A percentile compares a stretch with the other conserved stretches of the same genome.
These are phyloP conservation scores for Pythium dissimile DNA, from an alignment of 352 stramenopile genomes.

Conservation along the genomic window DNA sequence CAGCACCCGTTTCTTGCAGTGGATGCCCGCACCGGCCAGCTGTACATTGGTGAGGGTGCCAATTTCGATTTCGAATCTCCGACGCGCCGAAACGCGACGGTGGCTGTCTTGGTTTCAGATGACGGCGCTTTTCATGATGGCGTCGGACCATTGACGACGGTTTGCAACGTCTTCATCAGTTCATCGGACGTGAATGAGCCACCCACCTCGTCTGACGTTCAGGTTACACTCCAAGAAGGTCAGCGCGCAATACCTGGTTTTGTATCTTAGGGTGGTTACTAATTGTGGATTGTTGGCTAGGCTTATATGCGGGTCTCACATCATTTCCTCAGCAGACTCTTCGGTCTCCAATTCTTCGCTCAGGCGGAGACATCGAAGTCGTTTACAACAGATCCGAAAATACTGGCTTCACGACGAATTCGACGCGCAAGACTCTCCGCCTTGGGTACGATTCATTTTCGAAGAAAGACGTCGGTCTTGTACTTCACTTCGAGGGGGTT, in stretches of 20 bases:
- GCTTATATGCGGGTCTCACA: background rate
- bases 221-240: conserved; percentile 20
- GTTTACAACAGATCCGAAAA: conserved; percentile 13
- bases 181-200: conserved; percentile 25
- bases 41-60: conserved; percentile 9
- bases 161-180: conserved; percentile 17
- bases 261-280: background rate
- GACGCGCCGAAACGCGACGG: background rate
- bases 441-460: conserved; percentile 31
- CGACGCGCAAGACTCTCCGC: conserved; percentile 17
- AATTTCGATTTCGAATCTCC: conserved; percentile 29
- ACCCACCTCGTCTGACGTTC: conserved; percentile 13
- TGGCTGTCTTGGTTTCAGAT: conserved; percentile 24
- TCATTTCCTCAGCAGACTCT: conserved; percentile 13
- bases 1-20: conserved; percentile 22
- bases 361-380: conserved; percentile 19
- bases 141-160: conserved; percentile 1
- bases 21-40: conserved; percentile 12
- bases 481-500: conserved; percentile 19
- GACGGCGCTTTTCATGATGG: conserved; percentile 28
- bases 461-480: conserved; percentile 21
- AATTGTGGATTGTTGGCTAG: background rate
- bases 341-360: conserved; percentile 13
- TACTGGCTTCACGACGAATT: conserved; percentile 10
- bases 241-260: background rate